Conservation (phyloP, 441 rosid genomes). For the Eugenia klotzschiana region DNA sequence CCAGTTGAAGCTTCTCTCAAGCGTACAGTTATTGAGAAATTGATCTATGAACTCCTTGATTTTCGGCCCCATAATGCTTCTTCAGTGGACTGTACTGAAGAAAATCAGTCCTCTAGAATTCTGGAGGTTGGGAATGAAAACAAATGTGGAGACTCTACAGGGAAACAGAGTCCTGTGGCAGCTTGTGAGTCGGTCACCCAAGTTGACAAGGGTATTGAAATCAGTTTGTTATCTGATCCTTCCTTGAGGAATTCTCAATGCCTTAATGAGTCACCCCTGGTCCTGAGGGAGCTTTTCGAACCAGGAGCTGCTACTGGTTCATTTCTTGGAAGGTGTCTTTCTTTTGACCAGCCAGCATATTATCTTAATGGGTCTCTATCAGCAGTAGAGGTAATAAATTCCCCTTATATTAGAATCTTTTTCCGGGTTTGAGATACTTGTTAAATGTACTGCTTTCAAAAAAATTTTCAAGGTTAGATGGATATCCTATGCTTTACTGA, state of each 20-base stretch:
- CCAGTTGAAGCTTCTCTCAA: conserved; percentile 58
- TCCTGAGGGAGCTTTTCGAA: conserved; percentile 69
- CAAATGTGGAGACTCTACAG: conserved; percentile 26
- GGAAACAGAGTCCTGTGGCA: conserved; percentile 21
- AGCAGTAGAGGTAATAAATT: conserved; percentile 46
- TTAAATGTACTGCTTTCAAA: not conserved
- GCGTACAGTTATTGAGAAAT: conserved; percentile 50
- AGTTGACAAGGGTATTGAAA: conserved; percentile 50
- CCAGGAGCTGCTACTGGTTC: conserved; percentile 58
- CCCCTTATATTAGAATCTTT: not conserved
- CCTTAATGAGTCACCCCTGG: conserved; percentile 59
- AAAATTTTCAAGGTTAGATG: not conserved
- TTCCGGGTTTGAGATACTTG: not conserved
- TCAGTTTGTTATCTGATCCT: conserved; percentile 49
- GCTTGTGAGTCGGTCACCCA: conserved; percentile 33
- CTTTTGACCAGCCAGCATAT: conserved; percentile 44
- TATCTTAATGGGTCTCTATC: conserved; percentile 39
- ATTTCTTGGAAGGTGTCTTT: conserved; percentile 47
- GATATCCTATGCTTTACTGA: not conserved
- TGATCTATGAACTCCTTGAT: conserved; percentile 47
- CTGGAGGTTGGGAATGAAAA: conserved; percentile 21
- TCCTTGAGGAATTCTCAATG: conserved; percentile 43
- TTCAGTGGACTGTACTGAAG: conserved; percentile 16
- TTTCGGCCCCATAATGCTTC: conserved; percentile 21
- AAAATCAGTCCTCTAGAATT: conserved; percentile 24